phyloP scores from a whole-genome alignment of 805 yeast genomes.

The Candida xyloterini region DNA sequence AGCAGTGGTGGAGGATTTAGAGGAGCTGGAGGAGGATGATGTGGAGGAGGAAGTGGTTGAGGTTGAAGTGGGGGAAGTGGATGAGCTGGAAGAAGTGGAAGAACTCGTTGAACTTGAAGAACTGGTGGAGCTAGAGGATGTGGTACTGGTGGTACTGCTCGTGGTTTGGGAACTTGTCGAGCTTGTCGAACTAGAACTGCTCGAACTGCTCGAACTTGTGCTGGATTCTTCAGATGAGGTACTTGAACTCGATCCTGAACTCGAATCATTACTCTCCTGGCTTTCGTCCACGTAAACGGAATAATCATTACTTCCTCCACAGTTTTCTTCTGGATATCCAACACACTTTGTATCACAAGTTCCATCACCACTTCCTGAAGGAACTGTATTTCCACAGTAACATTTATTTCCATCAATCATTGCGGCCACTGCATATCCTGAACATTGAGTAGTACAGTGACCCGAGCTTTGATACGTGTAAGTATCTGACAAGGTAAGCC shows the following conservation, averaged over 20 bases:
- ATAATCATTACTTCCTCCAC: slow-evolving; percentile 54
- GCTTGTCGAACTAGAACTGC: not conserved
- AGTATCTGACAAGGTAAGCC: slow-evolving; percentile 40
- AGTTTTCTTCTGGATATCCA: slow-evolving; percentile 61
- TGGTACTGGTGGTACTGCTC: slow-evolving; percentile 4
- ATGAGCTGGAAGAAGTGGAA: slow-evolving; percentile 13
- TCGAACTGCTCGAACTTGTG: not conserved
- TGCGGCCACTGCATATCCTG: slow-evolving; percentile 46
- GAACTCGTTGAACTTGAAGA: slow-evolving; percentile 16
- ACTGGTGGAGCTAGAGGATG: slow-evolving; percentile 21
- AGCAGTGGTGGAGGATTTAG: slow-evolving; percentile 10
- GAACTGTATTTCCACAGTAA: slow-evolving; percentile 58
- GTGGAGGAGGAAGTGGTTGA: slow-evolving; percentile 15
- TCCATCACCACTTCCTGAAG: slow-evolving; percentile 28
- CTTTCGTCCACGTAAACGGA: slow-evolving; percentile 42
- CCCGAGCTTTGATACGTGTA: slow-evolving; percentile 60
- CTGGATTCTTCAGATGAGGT: not conserved
- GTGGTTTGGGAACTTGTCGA: not conserved
- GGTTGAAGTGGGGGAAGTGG: slow-evolving; percentile 19
- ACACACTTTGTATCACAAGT: slow-evolving; percentile 49
- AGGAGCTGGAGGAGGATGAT: slow-evolving; percentile 3
- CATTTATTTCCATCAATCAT: slow-evolving; percentile 52
- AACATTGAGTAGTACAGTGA: slow-evolving; percentile 57
- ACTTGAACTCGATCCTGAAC: not conserved
- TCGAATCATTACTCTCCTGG: slow-evolving; percentile 8